These are phyloP conservation scores for Auriscalpium microsporum DNA, from an alignment of 768 basidiomycete species.

Conservation along the genomic window DNA sequence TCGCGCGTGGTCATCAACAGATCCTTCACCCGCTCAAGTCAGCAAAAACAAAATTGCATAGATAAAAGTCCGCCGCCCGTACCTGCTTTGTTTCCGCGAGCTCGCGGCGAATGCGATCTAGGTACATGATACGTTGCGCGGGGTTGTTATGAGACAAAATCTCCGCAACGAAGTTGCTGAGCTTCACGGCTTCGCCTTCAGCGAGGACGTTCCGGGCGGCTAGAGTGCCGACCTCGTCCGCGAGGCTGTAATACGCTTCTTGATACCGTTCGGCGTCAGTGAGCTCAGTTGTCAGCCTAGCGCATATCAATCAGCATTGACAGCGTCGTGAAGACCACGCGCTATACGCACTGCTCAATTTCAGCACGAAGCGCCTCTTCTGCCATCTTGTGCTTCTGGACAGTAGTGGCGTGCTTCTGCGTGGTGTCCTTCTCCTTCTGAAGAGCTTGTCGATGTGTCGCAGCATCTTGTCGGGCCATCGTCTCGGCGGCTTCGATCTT, in stretches of 20 bases:
- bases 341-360: conserved; percentile 49
- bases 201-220: conserved; percentile 66
- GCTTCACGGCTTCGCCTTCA: conserved; percentile 66
- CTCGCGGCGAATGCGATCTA: conserved; percentile 76
- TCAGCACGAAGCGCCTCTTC: conserved; percentile 65
- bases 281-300: conserved; percentile 43
- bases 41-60: not conserved
- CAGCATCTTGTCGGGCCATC: conserved; percentile 23
- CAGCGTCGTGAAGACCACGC: not conserved
- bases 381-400: conserved; percentile 50
- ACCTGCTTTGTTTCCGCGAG: conserved; percentile 78
- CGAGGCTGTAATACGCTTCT: conserved; percentile 59
- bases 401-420: conserved; percentile 39
- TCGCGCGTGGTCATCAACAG: conserved; percentile 24
- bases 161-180: conserved; percentile 78
- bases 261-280: conserved; percentile 55
- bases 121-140: conserved; percentile 77
- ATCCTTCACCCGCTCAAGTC: conserved; percentile 14
- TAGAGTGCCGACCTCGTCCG: conserved; percentile 56
- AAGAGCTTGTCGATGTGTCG: conserved; percentile 21
- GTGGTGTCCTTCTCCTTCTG: conserved; percentile 28
- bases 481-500: conserved; percentile 21
- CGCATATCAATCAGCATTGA: not conserved
- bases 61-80: conserved; percentile 17
- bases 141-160: conserved; percentile 81